Base-by-base conservation (phyloP, 192 early-diverging fungal genomes). In the Coemansia sp. region DNA sequence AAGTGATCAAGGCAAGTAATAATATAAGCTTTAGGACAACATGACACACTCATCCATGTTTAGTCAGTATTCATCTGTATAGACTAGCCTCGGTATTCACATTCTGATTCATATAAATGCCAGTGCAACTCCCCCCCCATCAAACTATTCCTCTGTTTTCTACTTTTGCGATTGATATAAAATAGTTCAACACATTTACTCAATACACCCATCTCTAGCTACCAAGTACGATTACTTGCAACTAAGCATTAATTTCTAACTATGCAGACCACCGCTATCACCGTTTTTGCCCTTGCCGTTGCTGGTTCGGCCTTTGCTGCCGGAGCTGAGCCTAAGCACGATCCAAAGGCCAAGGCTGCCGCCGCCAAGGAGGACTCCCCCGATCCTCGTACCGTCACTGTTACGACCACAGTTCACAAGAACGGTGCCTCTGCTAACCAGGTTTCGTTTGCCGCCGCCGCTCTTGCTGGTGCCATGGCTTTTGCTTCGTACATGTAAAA, bases 401-500 rank as follows among this genome's bases (percentile, higher is more conserved):
- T 74, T 40, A 82, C 74, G 12, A 72, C 70, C 46, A 82, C 79
- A 8, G 65, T 75, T 25, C 63, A 63, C 40, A 51, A 43, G 38
- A 77, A 68, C 68, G 68, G 74, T 39, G 79, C 79, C 20, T 51
- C 48, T 17, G 65, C 46, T 48, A 82, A 82, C 71, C 68, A 72
- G 45, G 64, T 64, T 14, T 82, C 79, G 42, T 55, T 82, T 25
- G 79, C 79, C 16, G 79, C 74, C 44, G 79, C 79, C 39, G 79
- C 79, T 37, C 74, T 82, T 39, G 74, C 79, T 4, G 79, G 79
- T 25, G 71, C 79, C 8, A 58, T 81, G 10, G 79, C 71, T 42
- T 73, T 81, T 71, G 79, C 79, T 48, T 76, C 74, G 25, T 81
- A 75, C 61, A 81, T 81, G 44, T 81, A 62, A 69, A 16, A 13